These are phyloP conservation scores for Auriscalpium microsporum DNA, from an alignment of 768 basidiomycete species.

Conservation along the genomic window DNA sequence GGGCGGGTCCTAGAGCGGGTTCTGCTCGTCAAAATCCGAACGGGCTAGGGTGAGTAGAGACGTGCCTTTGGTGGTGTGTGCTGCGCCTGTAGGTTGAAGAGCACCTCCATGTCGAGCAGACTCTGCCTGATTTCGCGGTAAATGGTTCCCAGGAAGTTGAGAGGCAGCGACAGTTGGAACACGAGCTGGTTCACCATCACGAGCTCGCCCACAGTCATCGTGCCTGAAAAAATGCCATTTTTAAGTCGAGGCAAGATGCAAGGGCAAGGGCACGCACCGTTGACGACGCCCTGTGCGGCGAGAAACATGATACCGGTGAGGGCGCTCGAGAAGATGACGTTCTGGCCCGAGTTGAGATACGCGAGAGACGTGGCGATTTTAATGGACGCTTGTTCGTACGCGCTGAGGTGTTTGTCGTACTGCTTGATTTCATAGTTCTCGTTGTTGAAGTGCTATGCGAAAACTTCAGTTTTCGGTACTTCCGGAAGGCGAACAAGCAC, in stretches of 20 bases:
- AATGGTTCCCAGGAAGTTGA: slow-evolving; percentile 95
- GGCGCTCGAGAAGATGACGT: slow-evolving; percentile 90
- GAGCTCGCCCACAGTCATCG: slow-evolving; percentile 96
- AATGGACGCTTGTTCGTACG: slow-evolving; percentile 86
- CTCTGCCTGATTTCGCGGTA: slow-evolving; percentile 97
- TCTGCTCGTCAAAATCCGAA: neutral
- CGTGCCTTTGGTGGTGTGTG: slow-evolving; percentile 61
- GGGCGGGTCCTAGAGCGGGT: slow-evolving; percentile 50
- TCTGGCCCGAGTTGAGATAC: slow-evolving; percentile 92
- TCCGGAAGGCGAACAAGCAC: neutral
- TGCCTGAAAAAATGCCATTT: slow-evolving; percentile 41
- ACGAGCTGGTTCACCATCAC: slow-evolving; percentile 99
- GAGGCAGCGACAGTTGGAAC: slow-evolving; percentile 91
- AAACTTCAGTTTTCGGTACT: neutral
- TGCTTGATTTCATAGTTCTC: slow-evolving; percentile 85
- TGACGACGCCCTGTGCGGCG: slow-evolving; percentile 88
- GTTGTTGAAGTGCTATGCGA: slow-evolving; percentile 87
- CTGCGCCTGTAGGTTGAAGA: slow-evolving; percentile 84
- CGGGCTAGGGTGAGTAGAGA: neutral
- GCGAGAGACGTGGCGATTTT: slow-evolving; percentile 94
- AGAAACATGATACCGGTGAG: slow-evolving; percentile 94
- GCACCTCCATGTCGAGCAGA: slow-evolving; percentile 91
- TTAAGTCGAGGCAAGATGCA: slow-evolving; percentile 3
- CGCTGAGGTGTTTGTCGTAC: slow-evolving; percentile 81
- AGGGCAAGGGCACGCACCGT: slow-evolving; percentile 43